These are phyloP conservation scores for Trichophyton rubrum DNA, from an alignment of 2,329 filamentous ascomycete genomes.

Conservation along the genomic window DNA sequence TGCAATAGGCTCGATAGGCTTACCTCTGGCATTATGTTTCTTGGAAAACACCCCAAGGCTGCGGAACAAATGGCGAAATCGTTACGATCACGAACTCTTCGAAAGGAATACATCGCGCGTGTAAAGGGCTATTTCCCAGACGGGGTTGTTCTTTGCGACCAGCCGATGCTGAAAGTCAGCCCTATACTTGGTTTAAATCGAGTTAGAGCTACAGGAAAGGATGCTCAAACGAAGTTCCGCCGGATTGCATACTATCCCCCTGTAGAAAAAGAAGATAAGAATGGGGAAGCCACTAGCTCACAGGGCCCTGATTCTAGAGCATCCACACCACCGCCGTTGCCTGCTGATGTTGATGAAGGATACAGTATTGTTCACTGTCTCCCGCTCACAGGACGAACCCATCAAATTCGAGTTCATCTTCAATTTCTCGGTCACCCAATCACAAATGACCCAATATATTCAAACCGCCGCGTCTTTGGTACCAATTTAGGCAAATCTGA, in stretches of 20 bases:
- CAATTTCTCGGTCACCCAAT: constrained; percentile 93
- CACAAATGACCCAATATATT: constrained; percentile 94
- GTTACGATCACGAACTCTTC: constrained; percentile 66
- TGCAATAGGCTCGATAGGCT: constrained; percentile 91
- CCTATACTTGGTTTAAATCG: constrained; percentile 90
- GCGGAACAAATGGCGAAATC: constrained; percentile 66
- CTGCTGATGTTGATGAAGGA: constrained; percentile 45
- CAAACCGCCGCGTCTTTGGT: constrained; percentile 86
- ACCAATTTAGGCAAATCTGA: constrained; percentile 59
- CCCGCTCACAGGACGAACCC: constrained; percentile 84
- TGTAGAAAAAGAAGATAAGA: constrained; percentile 14
- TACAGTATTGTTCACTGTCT: constrained; percentile 93
- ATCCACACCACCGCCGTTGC: constrained; percentile 19
- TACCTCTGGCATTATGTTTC: constrained; percentile 96
- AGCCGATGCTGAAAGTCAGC: constrained; percentile 86
- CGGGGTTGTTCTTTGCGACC: constrained; percentile 79
- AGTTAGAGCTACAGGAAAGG: constrained; percentile 85
- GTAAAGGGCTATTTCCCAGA: constrained; percentile 87
- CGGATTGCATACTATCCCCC: constrained; percentile 81
- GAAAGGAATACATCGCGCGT: constrained; percentile 89
- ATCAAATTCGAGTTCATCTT: constrained; percentile 87
- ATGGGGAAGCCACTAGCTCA: constrained; percentile 7
- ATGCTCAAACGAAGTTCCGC: constrained; percentile 82
- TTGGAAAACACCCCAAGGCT: constrained; percentile 71
- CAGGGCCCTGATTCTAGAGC: constrained; percentile 16